A percentile compares a stretch with the other conserved stretches of the same genome.
Evolutionary conservation across 1,284 basidiomycete genomes (phyloP).

Genomic region (Erythrobasidium hasegawianum): DNA sequence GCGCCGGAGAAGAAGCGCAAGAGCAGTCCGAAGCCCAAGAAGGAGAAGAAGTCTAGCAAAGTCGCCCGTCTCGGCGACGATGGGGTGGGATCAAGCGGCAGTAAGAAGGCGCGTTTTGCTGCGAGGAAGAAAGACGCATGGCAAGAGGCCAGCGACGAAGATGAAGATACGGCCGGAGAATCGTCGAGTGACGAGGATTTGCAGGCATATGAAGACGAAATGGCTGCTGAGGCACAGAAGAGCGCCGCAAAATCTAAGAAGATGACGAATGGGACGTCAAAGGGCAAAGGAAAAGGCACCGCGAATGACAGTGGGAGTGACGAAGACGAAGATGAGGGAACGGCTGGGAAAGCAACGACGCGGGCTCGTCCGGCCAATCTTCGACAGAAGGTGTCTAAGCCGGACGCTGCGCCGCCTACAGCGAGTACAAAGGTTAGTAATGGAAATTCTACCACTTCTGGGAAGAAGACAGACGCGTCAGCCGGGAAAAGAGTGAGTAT

Average conservation of each 20-base stretch:
- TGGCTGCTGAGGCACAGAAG: conserved; percentile 1
- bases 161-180: conserved; percentile 14
- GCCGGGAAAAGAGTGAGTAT: background rate
- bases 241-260: conserved; percentile 15
- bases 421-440: conserved; percentile 6
- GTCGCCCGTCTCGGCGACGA: background rate
- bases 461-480: background rate
- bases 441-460: background rate
- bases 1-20: background rate
- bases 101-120: conserved; percentile 1
- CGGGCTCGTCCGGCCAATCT: conserved; percentile 37
- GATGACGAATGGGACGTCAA: conserved; percentile 29
- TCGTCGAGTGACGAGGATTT: background rate
- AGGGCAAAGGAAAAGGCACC: conserved; percentile 40
- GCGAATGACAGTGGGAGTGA: conserved; percentile 48
- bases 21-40: conserved; percentile 6
- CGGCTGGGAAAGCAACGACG: conserved; percentile 47
- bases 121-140: conserved; percentile 4
- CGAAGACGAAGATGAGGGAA: conserved; percentile 19
- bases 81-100: background rate
- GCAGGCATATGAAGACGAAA: conserved; percentile 1
- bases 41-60: conserved; percentile 16
- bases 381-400: conserved; percentile 2
- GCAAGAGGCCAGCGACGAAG: conserved; percentile 22
- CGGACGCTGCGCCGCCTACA: background rate